Percentiles rank a stretch among this genome's conserved stretches.
Evolutionary conservation across 768 basidiomycete genomes (phyloP).

Genomic region (Auriscalpium vulgare): DNA sequence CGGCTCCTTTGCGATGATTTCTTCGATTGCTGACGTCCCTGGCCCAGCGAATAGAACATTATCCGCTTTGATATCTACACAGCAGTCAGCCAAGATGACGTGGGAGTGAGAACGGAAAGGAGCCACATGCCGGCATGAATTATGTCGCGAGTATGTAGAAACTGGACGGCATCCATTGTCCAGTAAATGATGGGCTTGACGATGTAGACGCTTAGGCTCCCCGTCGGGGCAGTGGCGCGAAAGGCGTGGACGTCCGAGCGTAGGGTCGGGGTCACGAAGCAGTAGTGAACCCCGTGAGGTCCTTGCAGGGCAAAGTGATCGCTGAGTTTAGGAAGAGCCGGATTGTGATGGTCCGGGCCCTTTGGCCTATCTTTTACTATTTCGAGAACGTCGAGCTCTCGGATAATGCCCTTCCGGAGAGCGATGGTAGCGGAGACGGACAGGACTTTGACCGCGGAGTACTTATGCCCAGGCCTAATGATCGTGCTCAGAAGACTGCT

Average conservation of each 20-base stretch:
- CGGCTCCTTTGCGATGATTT: not conserved
- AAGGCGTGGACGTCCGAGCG: not conserved
- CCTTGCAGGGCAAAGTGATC: not conserved
- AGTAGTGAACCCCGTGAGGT: not conserved
- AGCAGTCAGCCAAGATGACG: not conserved
- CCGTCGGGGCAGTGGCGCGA: not conserved
- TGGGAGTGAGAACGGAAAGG: not conserved
- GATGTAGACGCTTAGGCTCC: not conserved
- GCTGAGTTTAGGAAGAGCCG: not conserved
- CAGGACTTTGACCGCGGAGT: not conserved
- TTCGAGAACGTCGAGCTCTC: not conserved
- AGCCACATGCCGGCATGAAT: not conserved
- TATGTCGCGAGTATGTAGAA: not conserved
- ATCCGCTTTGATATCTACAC: not conserved
- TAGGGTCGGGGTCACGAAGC: not conserved
- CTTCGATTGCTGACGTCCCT: not conserved
- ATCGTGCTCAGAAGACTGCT: not conserved
- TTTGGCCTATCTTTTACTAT: not conserved
- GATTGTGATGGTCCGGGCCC: not conserved
- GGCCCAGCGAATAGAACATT: not conserved
- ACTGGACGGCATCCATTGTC: not conserved
- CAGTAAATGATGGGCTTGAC: not conserved
- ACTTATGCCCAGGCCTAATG: not conserved
- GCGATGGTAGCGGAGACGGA: not conserved
- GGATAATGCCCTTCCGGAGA: not conserved